Percentiles rank a stretch among this genome's conserved stretches.
These are phyloP conservation scores for Geranium rotundifolium DNA, from an alignment of 345 rosid genomes.

Conservation along the genomic window DNA sequence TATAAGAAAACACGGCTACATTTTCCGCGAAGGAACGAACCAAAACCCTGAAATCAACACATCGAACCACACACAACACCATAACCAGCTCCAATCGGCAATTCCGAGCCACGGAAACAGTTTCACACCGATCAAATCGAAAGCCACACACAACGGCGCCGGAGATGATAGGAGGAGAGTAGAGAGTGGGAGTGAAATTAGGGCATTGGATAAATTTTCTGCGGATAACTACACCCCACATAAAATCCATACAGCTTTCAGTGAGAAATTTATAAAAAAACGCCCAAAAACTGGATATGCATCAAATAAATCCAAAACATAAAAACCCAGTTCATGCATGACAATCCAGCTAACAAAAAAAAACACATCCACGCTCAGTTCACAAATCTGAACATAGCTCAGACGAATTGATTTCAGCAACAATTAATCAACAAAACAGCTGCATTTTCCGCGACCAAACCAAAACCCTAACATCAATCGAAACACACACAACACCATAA, in stretches of 20 bases:
- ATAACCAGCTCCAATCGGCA: background rate
- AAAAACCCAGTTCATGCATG: too few relatives aligned
- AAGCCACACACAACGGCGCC: background rate
- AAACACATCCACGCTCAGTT: too few relatives aligned
- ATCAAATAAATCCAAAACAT: too few relatives aligned
- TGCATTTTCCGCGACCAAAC: background rate
- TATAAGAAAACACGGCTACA: background rate
- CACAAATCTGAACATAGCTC: background rate
- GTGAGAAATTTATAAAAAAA: too few relatives aligned
- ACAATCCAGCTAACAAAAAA: too few relatives aligned
- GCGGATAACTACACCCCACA: too few relatives aligned
- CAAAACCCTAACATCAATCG: background rate
- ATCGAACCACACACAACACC: background rate
- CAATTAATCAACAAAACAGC: too few relatives aligned
- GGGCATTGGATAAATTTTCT: background rate
- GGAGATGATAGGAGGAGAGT: constrained; percentile 11
- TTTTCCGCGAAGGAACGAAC: background rate
- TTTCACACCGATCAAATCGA: background rate
- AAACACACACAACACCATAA: background rate
- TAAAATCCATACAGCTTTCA: too few relatives aligned
- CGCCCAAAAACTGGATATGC: too few relatives aligned
- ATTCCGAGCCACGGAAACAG: too few relatives aligned
- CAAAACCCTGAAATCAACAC: background rate
- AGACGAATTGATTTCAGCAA: background rate
- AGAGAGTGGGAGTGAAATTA: background rate